Conservation (phyloP, 1,139 yeast species). For the Debaryomycetaceae sp. region DNA sequence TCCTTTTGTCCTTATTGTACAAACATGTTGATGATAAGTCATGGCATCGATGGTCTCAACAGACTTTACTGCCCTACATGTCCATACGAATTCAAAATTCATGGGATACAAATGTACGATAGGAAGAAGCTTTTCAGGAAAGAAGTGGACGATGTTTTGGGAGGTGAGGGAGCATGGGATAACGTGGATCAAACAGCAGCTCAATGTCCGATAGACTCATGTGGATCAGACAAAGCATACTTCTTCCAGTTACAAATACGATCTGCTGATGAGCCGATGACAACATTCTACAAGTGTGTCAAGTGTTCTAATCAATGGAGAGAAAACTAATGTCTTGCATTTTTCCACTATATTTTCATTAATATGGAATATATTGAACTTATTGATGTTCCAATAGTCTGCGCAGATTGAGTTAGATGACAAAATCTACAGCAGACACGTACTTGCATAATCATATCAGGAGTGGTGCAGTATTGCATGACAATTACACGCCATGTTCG, state of each 20-base stretch:
- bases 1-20: slow-evolving; percentile 94
- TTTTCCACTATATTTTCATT: not conserved
- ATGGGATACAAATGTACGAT: slow-evolving; percentile 80
- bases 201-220: slow-evolving; percentile 83
- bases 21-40: slow-evolving; percentile 67
- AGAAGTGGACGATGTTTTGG: slow-evolving; percentile 92
- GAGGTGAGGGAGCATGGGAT: slow-evolving; percentile 99
- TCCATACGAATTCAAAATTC: slow-evolving; percentile 88
- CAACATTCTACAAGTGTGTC: slow-evolving; percentile 92
- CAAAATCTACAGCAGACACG: too few species aligned
- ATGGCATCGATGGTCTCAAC: slow-evolving; percentile 41
- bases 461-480: not conserved
- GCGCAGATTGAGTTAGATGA: too few species aligned
- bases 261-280: slow-evolving; percentile 93
- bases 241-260: slow-evolving; percentile 95
- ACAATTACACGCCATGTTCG: not conserved
- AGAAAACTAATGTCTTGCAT: slow-evolving; percentile 66
- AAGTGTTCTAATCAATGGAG: slow-evolving; percentile 96
- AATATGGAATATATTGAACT: too few species aligned
- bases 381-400: too few species aligned
- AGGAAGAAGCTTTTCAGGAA: slow-evolving; percentile 79
- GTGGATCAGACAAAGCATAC: slow-evolving; percentile 91
- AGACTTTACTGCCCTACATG: slow-evolving; percentile 87
- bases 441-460: too few species aligned
- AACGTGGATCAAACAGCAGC: slow-evolving; percentile 89